Evolutionary conservation across 2,329 filamentous ascomycete genomes (phyloP), one percentile per base, ranked within the genome.

Genomic region (Triangularia verruculosa): DNA sequence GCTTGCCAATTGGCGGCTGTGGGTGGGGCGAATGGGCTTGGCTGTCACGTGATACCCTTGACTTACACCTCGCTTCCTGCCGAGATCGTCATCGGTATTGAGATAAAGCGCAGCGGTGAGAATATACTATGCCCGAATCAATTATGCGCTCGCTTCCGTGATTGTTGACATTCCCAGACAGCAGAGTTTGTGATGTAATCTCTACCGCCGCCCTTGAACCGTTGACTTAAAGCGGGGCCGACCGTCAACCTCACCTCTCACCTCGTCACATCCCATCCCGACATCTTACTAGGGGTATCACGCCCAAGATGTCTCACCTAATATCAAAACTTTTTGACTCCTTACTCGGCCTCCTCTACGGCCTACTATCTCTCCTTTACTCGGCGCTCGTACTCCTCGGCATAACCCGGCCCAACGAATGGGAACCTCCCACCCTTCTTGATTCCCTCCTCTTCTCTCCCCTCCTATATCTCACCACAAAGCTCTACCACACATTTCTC

Each of bases 381-480:
- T 55, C 17, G 53, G 68, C 84, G 60, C 76, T 85, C 63, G 70
- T 71, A 30, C 72, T 70, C 59, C 72, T 84, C 64, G 78, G 80
- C 73, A 77, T 85, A 52, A 80, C 81, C 64, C 82, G 83, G 64
- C 71, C 73, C 56, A 76, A 75, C 66, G 64, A 74, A 62, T 85
- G 82, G 82, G 79, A 83, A 61, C 77, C 75, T 9, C 79, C 78
- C 47, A 85, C 81, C 53, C 71, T 86, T 28, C 77, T 89, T 58
- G 87, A 90, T 74, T 83, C 86, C 66, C 73, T 93, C 67, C 78
- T 93, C 64, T 77, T 82, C 55, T 91, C 90, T 8, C 91, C 92
- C 4, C 77, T 94, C 8, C 85, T 86, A 65, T 83, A 85, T 53
- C 70, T 91, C 61, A 79, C 89, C 66, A 81, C 84, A 64, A 79